A percentile compares a stretch with the other conserved stretches of the same genome.
Conservation (phyloP, 2,329 filamentous ascomycete species). For the Cladosporium sp. region DNA sequence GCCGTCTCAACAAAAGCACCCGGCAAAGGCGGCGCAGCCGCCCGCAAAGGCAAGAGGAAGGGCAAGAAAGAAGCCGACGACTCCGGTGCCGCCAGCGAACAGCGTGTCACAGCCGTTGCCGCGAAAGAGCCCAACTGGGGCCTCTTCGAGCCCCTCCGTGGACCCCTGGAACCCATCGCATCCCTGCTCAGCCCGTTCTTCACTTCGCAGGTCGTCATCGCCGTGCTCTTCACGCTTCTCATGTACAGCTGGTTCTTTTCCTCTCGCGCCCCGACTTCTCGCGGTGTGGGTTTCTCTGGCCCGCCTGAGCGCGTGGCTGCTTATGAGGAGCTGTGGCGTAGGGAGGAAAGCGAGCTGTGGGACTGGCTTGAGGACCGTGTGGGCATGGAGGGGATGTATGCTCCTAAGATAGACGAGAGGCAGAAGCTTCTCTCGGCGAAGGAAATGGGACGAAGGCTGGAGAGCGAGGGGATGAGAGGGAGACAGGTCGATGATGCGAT, state of each 20-base stretch:
- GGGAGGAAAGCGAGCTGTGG: conserved; percentile 88
- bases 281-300: conserved; percentile 42
- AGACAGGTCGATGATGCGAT: conserved; percentile 81
- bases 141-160: conserved; percentile 74
- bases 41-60: conserved; percentile 49
- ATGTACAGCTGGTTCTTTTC: conserved; percentile 66
- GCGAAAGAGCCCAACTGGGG: conserved; percentile 65
- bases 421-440: conserved; percentile 33
- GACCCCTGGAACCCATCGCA: conserved; percentile 67
- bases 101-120: conserved; percentile 32
- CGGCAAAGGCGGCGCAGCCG: conserved; percentile 47
- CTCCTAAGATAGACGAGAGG: conserved; percentile 28
- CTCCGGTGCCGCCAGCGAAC: conserved; percentile 45
- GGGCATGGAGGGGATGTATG: conserved; percentile 62
- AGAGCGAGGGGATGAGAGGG: conserved; percentile 72
- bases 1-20: conserved; percentile 69
- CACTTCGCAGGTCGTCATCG: conserved; percentile 75
- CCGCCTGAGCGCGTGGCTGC: conserved; percentile 71
- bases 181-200: conserved; percentile 72
- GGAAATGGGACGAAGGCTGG: conserved; percentile 35
- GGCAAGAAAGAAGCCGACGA: conserved; percentile 57
- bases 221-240: conserved; percentile 71
- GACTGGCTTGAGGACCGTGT: conserved; percentile 89
- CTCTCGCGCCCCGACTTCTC: conserved; percentile 29
- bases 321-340: conserved; percentile 90